Percentiles rank a stretch among this genome's conserved stretches.
phyloP scores from a whole-genome alignment of 129 eudicot species.

The Flaveria ramosissima region DNA sequence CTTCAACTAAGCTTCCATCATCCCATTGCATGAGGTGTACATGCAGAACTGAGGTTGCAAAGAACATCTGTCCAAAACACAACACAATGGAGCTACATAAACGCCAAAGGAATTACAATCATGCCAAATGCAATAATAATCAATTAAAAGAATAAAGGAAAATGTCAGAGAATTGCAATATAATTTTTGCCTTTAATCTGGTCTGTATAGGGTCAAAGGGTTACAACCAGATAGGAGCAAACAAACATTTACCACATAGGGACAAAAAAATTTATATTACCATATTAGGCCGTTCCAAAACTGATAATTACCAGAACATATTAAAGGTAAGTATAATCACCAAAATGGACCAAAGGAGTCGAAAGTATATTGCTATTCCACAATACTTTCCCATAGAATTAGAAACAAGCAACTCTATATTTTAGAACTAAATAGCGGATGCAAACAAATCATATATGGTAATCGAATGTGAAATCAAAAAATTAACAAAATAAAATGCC shows the following conservation, averaged over 20 bases:
- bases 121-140: conserved; percentile 10
- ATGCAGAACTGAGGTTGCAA: conserved; percentile 90
- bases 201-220: neutral
- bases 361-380: neutral
- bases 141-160: neutral
- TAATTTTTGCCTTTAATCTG: neutral
- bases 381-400: neutral
- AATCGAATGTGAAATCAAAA: neutral
- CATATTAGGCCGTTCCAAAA: neutral
- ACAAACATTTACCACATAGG: neutral
- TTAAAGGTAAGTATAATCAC: neutral
- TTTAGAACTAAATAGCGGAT: conserved; percentile 12
- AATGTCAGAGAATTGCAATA: neutral
- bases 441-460: conserved; percentile 17
- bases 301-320: neutral
- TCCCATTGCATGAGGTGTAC: conserved; percentile 94
- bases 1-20: conserved; percentile 73
- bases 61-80: conserved; percentile 72
- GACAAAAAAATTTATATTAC: neutral
- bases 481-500: neutral
- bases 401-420: neutral
- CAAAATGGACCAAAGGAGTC: neutral
- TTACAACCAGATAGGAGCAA: neutral
- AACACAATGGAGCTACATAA: conserved; percentile 12
- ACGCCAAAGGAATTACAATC: neutral